These are phyloP conservation scores for Diaporthe sp. DNA, from an alignment of 2,329 filamentous ascomycete species.

Conservation along the genomic window DNA sequence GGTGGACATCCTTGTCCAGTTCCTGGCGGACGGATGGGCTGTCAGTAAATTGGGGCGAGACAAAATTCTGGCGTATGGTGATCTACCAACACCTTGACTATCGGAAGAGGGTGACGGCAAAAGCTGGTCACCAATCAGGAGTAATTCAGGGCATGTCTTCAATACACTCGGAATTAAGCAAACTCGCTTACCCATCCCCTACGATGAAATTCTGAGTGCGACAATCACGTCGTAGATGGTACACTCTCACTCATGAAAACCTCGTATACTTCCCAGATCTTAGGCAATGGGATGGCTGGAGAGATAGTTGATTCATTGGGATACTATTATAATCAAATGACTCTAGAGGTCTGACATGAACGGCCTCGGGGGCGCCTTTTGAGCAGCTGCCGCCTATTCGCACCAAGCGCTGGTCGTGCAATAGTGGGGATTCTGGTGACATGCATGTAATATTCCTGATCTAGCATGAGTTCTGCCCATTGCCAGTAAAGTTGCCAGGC, in stretches of 20 bases:
- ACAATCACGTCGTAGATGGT: neutral
- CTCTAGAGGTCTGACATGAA: neutral
- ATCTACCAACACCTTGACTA: neutral
- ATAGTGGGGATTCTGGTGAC: too few relatives aligned
- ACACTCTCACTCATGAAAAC: neutral
- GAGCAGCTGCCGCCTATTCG: too few relatives aligned
- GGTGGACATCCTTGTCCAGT: slow-evolving; percentile 31
- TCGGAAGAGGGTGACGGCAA: too few relatives aligned
- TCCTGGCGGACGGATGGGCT: neutral
- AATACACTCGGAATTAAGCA: neutral
- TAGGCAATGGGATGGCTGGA: too few relatives aligned
- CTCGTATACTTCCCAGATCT: neutral
- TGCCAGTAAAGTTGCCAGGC: slow-evolving; percentile 52
- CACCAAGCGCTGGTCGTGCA: too few relatives aligned
- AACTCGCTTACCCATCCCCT: too few relatives aligned
- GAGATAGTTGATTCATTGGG: neutral
- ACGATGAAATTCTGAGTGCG: neutral
- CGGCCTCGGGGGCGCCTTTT: neutral
- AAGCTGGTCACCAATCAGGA: neutral
- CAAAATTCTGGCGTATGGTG: neutral
- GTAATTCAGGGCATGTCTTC: neutral
- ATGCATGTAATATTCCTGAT: neutral
- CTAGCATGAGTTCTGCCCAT: slow-evolving; percentile 48
- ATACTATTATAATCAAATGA: neutral
- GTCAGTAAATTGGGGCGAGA: neutral